phyloP scores from a whole-genome alignment of 2,329 filamentous ascomycete genomes.

The Trichoderma koningii region DNA sequence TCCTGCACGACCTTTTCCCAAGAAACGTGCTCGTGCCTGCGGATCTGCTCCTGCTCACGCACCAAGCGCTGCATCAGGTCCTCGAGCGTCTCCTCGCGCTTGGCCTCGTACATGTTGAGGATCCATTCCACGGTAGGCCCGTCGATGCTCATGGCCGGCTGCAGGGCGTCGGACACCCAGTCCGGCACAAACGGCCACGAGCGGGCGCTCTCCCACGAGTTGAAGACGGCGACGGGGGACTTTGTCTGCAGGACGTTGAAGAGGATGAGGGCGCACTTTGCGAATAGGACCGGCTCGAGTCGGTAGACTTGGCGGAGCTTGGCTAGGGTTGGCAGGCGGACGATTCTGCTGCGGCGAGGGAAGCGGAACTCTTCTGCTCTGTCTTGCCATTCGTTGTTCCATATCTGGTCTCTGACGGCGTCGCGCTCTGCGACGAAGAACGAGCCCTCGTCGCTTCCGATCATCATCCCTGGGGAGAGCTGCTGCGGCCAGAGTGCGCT shows the following conservation, averaged over 20 bases:
- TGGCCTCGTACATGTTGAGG: constrained; percentile 40
- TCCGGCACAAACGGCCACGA: constrained; percentile 43
- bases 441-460: constrained; percentile 37
- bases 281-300: constrained; percentile 37
- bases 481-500: constrained; percentile 40
- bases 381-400: constrained; percentile 38
- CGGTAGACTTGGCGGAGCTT: constrained; percentile 31
- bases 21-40: constrained; percentile 39
- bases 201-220: constrained; percentile 40
- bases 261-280: constrained; percentile 39
- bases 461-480: constrained; percentile 41
- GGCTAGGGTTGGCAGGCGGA: constrained; percentile 35
- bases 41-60: constrained; percentile 34
- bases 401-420: constrained; percentile 33
- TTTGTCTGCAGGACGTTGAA: constrained; percentile 42
- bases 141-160: constrained; percentile 43
- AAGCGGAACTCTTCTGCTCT: constrained; percentile 34
- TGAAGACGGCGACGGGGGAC: constrained; percentile 39
- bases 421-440: constrained; percentile 30
- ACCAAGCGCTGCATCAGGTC: constrained; percentile 37
- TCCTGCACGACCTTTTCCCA: constrained; percentile 40
- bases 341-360: constrained; percentile 38
- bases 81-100: constrained; percentile 33
- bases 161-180: constrained; percentile 41
- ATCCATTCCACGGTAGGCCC: constrained; percentile 43